Evolutionary conservation across 257 asterid genomes (phyloP), one percentile per base, ranked within the genome.

Genomic region (Petrea volubilis): DNA sequence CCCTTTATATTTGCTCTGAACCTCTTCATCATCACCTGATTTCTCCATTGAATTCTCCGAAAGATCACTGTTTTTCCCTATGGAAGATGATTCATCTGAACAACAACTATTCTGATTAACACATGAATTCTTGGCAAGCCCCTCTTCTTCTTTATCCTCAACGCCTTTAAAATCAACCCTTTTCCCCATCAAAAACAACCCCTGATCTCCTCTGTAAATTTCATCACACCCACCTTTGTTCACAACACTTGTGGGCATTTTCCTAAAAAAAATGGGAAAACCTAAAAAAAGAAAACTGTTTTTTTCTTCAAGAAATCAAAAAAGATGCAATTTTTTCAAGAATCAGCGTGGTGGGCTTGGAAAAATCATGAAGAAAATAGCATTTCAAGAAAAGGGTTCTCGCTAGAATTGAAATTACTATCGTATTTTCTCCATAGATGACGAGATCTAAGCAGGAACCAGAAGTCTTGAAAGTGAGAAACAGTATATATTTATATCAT

Each of bases 11-110:
- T 82, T 25, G 69, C 93, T 89, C 67, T 89, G 87, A 24, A 86
- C 96, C 80, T 88, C 95, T 21, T 84, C 88, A 40, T 41, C 75
- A 40, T 72, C 72, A 53, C 79, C 85, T 17, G 73, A 46, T 60
- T 78, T 72, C 64, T 66, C 90, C 81, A 72, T 58, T 29, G 87
- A 79, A 72, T 57, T 77, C 61, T 79, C 80, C 20, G 91, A 86
- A 34, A 80, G 2, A 79, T 86, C 90, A 64, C 91, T 86, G 63
- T 89, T 81, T 50, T 82, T 79, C n/a, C 96, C 96, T 3, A 89
- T 83, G 0, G 95, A 89, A 8, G 93, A 87, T 24, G 93, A 73
- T 9, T 66, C 73, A 27, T 64, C 78, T 1, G 88, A 84, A 7
- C 82, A 75, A 64, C 74, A 79, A 73, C 52, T 8, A 52, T 23